Percentiles rank a stretch among this genome's conserved stretches.
These are phyloP conservation scores for Yarrowia divulgata DNA, from an alignment of 805 yeast species.

Conservation along the genomic window DNA sequence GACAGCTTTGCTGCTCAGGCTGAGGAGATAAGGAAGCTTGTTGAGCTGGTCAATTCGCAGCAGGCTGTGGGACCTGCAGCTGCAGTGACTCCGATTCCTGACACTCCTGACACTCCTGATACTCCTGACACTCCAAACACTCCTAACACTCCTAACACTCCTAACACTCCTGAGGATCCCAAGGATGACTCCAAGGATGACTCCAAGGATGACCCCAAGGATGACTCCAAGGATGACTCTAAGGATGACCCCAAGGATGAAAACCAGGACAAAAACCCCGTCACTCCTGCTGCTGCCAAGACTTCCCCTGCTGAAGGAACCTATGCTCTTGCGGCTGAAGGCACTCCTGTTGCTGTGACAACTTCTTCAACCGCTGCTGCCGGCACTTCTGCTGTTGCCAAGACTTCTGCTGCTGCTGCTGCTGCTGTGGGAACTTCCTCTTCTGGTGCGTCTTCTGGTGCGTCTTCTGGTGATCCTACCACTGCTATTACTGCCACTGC, in stretches of 20 bases:
- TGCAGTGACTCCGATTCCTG: background rate
- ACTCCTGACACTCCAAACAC: no score
- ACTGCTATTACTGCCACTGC: no score
- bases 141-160: background rate
- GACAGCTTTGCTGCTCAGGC: background rate
- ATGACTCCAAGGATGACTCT: no score
- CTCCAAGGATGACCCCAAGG: no score
- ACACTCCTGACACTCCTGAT: background rate
- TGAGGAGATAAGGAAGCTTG: background rate
- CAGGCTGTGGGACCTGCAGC: background rate
- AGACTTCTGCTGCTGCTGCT: no score
- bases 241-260: no score
- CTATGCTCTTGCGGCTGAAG: no score
- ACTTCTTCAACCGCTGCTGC: background rate
- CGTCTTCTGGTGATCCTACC: no score
- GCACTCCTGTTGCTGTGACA: background rate
- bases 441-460: background rate
- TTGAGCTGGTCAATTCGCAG: background rate
- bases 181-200: no score
- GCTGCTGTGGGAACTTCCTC: no score
- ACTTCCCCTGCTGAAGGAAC: background rate
- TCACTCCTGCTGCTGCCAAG: background rate
- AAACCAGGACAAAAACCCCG: no score
- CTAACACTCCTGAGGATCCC: background rate
- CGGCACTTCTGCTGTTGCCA: no score